Evolutionary conservation across 75 land plant genomes (phyloP).

Genomic region (Pinus taeda): DNA sequence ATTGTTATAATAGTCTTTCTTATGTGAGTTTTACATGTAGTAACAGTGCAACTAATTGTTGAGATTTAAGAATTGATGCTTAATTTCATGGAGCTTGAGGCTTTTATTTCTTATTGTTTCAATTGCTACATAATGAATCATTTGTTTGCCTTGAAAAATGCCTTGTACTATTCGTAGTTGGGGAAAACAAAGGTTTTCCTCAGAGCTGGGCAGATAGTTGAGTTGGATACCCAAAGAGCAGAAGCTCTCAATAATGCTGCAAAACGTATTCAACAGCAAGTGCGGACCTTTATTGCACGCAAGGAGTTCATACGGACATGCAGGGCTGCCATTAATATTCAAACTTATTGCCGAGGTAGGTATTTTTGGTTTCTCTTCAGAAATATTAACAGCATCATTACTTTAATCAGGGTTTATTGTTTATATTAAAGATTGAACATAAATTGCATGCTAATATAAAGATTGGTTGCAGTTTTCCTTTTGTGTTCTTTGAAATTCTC

Average conservation of each 20-base stretch:
- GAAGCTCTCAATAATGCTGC: conserved; percentile 72
- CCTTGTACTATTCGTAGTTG: conserved; percentile 8
- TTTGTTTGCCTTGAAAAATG: neutral
- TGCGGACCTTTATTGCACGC: conserved; percentile 64
- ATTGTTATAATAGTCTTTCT: neutral
- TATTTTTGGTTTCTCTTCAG: neutral
- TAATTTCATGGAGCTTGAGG: neutral
- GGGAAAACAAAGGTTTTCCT: conserved; percentile 81
- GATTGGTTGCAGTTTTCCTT: too few species aligned
- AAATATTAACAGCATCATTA: neutral
- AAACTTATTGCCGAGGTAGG: conserved; percentile 68
- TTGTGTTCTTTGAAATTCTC: too few species aligned
- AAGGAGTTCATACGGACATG: conserved; percentile 56
- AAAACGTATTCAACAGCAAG: conserved; percentile 58
- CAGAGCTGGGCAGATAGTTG: conserved; percentile 89
- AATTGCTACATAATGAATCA: neutral
- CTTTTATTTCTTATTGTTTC: neutral
- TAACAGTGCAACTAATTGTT: neutral
- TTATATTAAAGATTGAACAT: neutral
- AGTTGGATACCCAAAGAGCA: conserved; percentile 75
- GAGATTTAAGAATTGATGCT: neutral
- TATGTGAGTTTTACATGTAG: neutral
- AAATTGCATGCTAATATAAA: neutral
- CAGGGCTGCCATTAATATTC: conserved; percentile 51
- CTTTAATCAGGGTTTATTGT: neutral